A percentile compares a stretch with the other conserved stretches of the same genome.
These are phyloP conservation scores for Atalantia buxifolia DNA, from an alignment of 345 rosid species.

Conservation along the genomic window DNA sequence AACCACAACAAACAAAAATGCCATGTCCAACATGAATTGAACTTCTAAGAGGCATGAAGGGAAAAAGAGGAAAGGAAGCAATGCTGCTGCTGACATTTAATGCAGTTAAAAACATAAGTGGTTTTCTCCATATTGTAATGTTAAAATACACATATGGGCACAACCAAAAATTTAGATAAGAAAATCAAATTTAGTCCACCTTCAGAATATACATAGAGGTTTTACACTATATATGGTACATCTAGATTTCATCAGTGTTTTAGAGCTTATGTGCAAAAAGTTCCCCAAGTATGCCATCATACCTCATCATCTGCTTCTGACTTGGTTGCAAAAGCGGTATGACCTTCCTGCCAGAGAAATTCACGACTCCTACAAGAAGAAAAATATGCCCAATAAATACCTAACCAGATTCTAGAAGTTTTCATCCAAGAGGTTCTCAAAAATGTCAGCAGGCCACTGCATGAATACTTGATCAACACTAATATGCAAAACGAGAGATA, in stretches of 20 bases:
- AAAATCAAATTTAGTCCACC: too few species aligned
- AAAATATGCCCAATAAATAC: not conserved
- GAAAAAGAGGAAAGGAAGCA: not conserved
- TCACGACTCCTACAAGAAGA: slow-evolving; percentile 81
- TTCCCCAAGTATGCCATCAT: slow-evolving; percentile 7
- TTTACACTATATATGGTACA: not conserved
- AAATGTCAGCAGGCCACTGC: not conserved
- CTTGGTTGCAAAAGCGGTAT: slow-evolving; percentile 89
- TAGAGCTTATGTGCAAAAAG: too few species aligned
- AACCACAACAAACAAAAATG: slow-evolving; percentile 17
- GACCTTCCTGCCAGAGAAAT: slow-evolving; percentile 99
- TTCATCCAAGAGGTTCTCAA: not conserved
- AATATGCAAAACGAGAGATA: not conserved
- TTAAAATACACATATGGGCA: too few species aligned
- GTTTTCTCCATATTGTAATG: too few species aligned
- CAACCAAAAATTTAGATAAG: too few species aligned
- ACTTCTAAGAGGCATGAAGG: slow-evolving; percentile 13
- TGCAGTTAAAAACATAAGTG: slow-evolving; percentile 11
- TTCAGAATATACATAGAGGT: too few species aligned
- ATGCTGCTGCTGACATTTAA: not conserved
- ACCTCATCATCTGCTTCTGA: slow-evolving; percentile 94
- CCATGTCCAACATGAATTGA: not conserved
- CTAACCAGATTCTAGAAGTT: not conserved
- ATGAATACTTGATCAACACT: not conserved
- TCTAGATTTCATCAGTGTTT: too few species aligned